phyloP scores from a whole-genome alignment of 768 basidiomycete genomes.

The Mycena polygramma region DNA sequence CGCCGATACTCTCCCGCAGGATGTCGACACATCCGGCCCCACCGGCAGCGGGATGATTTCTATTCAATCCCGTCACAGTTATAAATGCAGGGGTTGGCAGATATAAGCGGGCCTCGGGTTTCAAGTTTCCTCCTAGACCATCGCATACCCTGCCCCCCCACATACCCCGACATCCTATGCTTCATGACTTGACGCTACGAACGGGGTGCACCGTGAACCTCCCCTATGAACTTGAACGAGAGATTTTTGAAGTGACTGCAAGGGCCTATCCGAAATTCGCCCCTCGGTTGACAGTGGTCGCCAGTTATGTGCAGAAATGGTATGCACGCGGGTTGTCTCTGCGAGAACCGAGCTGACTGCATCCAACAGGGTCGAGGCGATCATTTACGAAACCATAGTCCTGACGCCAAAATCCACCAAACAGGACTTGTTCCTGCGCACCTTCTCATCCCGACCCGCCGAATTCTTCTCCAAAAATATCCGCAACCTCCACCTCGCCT shows the following conservation, averaged over 20 bases:
- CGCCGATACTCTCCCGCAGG: not conserved
- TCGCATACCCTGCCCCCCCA: not conserved
- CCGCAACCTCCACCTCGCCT: slow-evolving; percentile 45
- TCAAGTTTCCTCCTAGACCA: slow-evolving; percentile 3
- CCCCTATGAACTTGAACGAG: slow-evolving; percentile 50
- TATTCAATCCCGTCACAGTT: not conserved
- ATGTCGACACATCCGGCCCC: slow-evolving; percentile 1
- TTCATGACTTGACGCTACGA: not conserved
- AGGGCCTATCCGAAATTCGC: slow-evolving; percentile 42
- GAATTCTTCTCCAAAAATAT: slow-evolving; percentile 47
- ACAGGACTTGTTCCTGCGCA: slow-evolving; percentile 45
- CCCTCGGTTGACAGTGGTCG: slow-evolving; percentile 44
- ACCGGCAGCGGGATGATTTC: slow-evolving; percentile 15
- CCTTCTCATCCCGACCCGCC: slow-evolving; percentile 43
- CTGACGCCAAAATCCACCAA: slow-evolving; percentile 39
- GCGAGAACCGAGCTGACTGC: not conserved
- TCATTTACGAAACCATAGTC: slow-evolving; percentile 49
- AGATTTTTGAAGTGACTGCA: slow-evolving; percentile 51
- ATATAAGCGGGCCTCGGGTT: slow-evolving; percentile 19
- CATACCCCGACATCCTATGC: slow-evolving; percentile 1
- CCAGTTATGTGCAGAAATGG: slow-evolving; percentile 39
- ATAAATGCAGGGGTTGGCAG: not conserved
- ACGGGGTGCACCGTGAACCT: slow-evolving; percentile 32
- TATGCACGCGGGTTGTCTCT: slow-evolving; percentile 4
- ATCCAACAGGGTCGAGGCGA: slow-evolving; percentile 46